Percentiles rank a stretch among this genome's conserved stretches.
These are phyloP conservation scores for Syzygium oleosum DNA, from an alignment of 345 rosid genomes.

Conservation along the genomic window DNA sequence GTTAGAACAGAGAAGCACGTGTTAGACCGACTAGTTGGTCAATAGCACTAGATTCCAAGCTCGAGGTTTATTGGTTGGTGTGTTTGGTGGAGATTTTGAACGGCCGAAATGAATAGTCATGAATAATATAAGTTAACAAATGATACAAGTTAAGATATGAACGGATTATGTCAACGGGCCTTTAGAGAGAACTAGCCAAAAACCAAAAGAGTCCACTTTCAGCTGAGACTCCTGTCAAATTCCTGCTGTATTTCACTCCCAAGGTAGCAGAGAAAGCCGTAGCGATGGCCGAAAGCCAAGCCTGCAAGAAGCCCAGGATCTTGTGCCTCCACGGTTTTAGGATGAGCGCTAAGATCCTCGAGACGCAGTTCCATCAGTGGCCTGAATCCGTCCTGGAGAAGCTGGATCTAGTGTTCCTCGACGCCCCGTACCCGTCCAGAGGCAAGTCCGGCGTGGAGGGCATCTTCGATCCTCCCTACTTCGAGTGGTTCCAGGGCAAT, in stretches of 20 bases:
- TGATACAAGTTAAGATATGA: background rate
- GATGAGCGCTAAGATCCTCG: conserved; percentile 28
- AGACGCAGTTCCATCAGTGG: conserved; percentile 8
- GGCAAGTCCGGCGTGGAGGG: conserved; percentile 36
- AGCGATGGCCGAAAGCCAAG: background rate
- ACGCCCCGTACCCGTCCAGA: conserved; percentile 27
- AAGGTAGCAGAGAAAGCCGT: background rate
- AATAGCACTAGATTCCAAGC: no score
- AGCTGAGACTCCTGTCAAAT: background rate
- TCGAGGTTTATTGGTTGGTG: background rate
- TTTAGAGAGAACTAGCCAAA: background rate
- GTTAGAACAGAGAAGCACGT: background rate
- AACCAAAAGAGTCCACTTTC: background rate
- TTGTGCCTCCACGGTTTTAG: conserved; percentile 40
- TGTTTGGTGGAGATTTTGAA: background rate
- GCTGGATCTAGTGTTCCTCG: conserved; percentile 33
- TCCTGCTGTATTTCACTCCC: background rate
- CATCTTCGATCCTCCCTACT: conserved; percentile 33
- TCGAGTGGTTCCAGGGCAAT: conserved; percentile 29
- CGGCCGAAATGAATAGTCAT: background rate
- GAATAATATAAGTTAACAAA: background rate
- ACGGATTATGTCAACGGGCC: background rate
- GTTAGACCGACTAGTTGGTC: no score
- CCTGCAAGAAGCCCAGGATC: background rate
- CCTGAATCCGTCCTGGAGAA: conserved; percentile 10